Percentiles rank a stretch among this genome's conserved stretches.
Conservation (phyloP, 2,329 filamentous ascomycete species). For the Nemania sp. region DNA sequence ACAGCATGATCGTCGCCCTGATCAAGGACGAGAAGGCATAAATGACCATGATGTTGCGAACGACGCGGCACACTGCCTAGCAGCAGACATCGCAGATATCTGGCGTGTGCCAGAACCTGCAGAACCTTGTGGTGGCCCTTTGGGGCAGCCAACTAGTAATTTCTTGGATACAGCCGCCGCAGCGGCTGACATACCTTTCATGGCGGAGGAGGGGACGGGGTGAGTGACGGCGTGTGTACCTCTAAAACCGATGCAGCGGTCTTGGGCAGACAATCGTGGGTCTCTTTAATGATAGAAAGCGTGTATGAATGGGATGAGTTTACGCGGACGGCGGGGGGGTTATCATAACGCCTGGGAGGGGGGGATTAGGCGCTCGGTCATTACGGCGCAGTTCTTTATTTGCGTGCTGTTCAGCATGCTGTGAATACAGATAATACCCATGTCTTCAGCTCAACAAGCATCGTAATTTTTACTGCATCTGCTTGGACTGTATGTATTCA, state of each 20-base stretch:
- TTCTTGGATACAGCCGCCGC: constrained; percentile 14
- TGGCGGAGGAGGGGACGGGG: neutral
- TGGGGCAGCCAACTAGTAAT: constrained; percentile 4
- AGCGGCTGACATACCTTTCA: neutral
- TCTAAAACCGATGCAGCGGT: constrained; percentile 3
- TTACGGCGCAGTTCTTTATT: constrained; percentile 22
- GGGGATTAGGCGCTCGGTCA: constrained; percentile 22
- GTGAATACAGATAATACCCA: constrained; percentile 28
- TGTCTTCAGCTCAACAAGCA: constrained; percentile 2
- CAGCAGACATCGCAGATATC: constrained; percentile 1
- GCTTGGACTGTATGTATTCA: too few relatives aligned
- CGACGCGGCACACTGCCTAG: neutral
- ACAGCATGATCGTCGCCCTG: constrained; percentile 96
- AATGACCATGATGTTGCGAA: constrained; percentile 36
- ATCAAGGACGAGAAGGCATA: constrained; percentile 94
- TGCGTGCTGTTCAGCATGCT: constrained; percentile 16
- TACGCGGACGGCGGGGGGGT: constrained; percentile 4
- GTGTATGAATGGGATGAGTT: constrained; percentile 21
- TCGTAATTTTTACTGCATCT: neutral
- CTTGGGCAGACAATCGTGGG: neutral
- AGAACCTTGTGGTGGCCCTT: neutral
- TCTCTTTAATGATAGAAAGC: constrained; percentile 19
- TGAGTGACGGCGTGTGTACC: constrained; percentile 7
- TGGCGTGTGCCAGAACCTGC: neutral
- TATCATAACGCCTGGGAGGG: constrained; percentile 3